Evolutionary conservation across 257 asterid genomes (phyloP).

Genomic region (Nicotiana sylvestris): DNA sequence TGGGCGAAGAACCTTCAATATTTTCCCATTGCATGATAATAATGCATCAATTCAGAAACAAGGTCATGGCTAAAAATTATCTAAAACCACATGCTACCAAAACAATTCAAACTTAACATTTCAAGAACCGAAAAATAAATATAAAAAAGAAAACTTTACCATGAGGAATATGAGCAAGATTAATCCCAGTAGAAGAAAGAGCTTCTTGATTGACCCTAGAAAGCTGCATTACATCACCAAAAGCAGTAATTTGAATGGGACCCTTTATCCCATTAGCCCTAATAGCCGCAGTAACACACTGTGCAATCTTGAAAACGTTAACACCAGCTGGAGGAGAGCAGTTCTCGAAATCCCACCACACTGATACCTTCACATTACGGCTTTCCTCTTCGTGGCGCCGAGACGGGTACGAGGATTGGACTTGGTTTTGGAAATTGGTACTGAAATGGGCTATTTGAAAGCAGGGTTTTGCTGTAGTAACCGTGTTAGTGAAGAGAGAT

Average conservation of each 20-base stretch:
- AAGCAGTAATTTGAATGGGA: slow-evolving; percentile 83
- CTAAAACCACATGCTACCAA: not conserved
- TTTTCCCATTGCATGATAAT: not conserved
- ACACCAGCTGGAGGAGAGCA: slow-evolving; percentile 52
- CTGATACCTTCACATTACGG: slow-evolving; percentile 76
- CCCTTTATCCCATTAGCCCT: slow-evolving; percentile 86
- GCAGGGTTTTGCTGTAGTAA: slow-evolving; percentile 6
- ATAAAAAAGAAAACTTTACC: slow-evolving; percentile 32
- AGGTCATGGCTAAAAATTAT: not conserved
- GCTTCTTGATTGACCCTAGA: slow-evolving; percentile 80
- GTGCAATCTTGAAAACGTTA: slow-evolving; percentile 62
- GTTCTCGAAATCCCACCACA: slow-evolving; percentile 99
- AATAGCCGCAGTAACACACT: slow-evolving; percentile 58
- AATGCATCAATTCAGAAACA: not conserved
- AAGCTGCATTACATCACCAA: slow-evolving; percentile 79
- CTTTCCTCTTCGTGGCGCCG: slow-evolving; percentile 74
- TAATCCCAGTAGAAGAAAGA: slow-evolving; percentile 78
- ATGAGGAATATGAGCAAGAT: slow-evolving; percentile 70
- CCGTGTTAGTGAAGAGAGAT: slow-evolving; percentile 18
- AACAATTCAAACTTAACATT: not conserved
- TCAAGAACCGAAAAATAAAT: not conserved
- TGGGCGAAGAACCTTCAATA: not conserved
- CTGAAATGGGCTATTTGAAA: slow-evolving; percentile 29
- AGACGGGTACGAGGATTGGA: slow-evolving; percentile 19
- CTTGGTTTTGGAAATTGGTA: slow-evolving; percentile 18